Percentiles rank a stretch among this genome's conserved stretches.
Conservation (phyloP, 179 eudicot species). For the Nepenthes alata region DNA sequence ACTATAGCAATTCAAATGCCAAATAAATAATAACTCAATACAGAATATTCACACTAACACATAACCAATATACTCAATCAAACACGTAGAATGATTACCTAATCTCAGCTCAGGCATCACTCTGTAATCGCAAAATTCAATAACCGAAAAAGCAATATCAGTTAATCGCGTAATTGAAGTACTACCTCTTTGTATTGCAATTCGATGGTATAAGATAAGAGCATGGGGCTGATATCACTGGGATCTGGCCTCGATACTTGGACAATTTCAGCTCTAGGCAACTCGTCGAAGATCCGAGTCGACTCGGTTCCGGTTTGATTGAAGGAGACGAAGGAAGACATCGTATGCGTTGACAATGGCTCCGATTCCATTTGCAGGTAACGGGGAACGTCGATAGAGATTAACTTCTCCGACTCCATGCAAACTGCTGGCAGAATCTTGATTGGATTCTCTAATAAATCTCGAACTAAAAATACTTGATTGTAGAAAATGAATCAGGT, state of each 20-base stretch:
- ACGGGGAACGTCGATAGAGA: constrained; percentile 35
- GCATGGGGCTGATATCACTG: constrained; percentile 52
- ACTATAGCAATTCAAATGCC: not conserved
- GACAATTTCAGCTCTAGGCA: constrained; percentile 64
- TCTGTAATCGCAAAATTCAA: not conserved
- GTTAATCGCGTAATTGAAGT: not conserved
- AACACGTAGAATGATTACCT: not conserved
- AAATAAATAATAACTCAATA: constrained; percentile 1
- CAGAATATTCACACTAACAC: not conserved
- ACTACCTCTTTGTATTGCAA: constrained; percentile 45
- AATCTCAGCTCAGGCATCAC: not conserved
- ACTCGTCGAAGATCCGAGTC: constrained; percentile 67
- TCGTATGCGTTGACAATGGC: constrained; percentile 20
- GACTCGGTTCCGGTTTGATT: constrained; percentile 33
- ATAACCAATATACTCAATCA: not conserved
- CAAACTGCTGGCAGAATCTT: not conserved
- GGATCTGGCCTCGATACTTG: constrained; percentile 60
- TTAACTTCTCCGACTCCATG: constrained; percentile 41
- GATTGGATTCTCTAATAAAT: not conserved
- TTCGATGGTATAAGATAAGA: constrained; percentile 51
- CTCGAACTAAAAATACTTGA: not conserved
- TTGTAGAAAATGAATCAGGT: not conserved
- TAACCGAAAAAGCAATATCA: not conserved
- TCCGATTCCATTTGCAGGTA: constrained; percentile 55
- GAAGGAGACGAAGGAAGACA: constrained; percentile 41